A percentile compares a stretch with the other conserved stretches of the same genome.
These are phyloP conservation scores for Orbilia brochopaga DNA, from an alignment of 2,329 filamentous ascomycete genomes.

Conservation along the genomic window DNA sequence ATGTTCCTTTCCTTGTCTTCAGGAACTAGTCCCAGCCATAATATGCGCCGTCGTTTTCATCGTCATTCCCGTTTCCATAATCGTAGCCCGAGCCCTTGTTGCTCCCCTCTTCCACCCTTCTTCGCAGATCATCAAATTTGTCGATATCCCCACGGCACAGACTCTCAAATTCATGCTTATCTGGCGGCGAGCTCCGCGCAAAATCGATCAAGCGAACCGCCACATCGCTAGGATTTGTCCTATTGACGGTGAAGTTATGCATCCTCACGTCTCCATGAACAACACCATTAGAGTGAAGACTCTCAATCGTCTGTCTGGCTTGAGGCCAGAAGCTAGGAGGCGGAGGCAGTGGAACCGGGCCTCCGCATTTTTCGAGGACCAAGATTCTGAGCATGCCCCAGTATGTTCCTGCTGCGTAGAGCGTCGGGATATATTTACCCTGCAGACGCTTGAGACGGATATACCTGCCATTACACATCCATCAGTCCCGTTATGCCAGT, in stretches of 20 bases:
- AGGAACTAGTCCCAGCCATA: too few species aligned
- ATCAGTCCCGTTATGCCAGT: background rate
- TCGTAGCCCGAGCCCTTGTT: too few species aligned
- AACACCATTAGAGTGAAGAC: background rate
- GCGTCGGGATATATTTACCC: background rate
- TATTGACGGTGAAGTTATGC: background rate
- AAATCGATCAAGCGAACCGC: too few species aligned
- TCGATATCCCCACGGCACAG: too few species aligned
- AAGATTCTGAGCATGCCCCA: conserved; percentile 1
- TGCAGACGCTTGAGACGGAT: background rate
- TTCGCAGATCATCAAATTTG: too few species aligned
- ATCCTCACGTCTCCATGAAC: conserved; percentile 1
- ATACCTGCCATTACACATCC: background rate
- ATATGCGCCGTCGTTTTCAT: too few species aligned
- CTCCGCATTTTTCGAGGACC: conserved; percentile 1
- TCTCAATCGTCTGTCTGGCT: background rate
- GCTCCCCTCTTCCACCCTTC: too few species aligned
- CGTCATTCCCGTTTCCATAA: too few species aligned
- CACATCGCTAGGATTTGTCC: too few species aligned
- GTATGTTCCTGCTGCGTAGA: background rate
- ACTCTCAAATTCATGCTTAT: too few species aligned
- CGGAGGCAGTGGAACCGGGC: background rate
- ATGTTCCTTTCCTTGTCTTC: too few species aligned
- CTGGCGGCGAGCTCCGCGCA: too few species aligned
- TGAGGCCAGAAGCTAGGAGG: background rate